Base-by-base conservation (phyloP, 768 basidiomycete genomes). In the Suillus clintonianus region DNA sequence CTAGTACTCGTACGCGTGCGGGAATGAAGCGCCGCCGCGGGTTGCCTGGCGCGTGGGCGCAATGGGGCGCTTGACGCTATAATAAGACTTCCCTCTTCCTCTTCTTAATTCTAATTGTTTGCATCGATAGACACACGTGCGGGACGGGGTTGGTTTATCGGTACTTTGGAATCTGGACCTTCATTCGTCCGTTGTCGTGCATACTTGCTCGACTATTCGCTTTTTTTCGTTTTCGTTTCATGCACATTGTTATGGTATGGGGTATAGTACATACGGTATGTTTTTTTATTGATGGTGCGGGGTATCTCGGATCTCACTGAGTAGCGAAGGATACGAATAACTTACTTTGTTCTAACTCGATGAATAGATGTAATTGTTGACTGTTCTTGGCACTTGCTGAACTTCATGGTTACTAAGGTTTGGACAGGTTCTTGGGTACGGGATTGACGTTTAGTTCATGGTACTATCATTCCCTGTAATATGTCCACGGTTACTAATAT, bases 31-130 rank as follows among this genome's bases (percentile, higher is more conserved):
- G 72, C 66, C 72, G 74, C 59, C 70, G 68, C 42, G 76, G 71
- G 17, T 66, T 80, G 30, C 79, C 79, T 37, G 70, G 77, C 42
- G 65, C 76, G 9, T 76, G 75, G 75, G 65, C 71, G 14, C 72
- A 76, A 59, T 76, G 72, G 74, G 70, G 68, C 48, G 60, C 53
- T 37, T 56, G 17, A n/a, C 32, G 30, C 30, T 51, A 19, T 32
- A 17, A 51, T 53, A 30, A 30, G 50, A 34, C 34, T 34, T 17
- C 27, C 17, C 8, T 4, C 27, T 30, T 30, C 15, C 15, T 50
- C 50, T 53, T 53, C 19, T 30, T 53, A 15, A 5, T 53, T 32
- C 10, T 32, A n/a, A 32, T 32, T 10, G 17, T 32, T 32, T 32
- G 3, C 19, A 19, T 27, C 24, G 19, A 32, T 32, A 53, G 51